Conservation (phyloP, 2,329 filamentous ascomycete species). For the Ophiobolus disseminans region DNA sequence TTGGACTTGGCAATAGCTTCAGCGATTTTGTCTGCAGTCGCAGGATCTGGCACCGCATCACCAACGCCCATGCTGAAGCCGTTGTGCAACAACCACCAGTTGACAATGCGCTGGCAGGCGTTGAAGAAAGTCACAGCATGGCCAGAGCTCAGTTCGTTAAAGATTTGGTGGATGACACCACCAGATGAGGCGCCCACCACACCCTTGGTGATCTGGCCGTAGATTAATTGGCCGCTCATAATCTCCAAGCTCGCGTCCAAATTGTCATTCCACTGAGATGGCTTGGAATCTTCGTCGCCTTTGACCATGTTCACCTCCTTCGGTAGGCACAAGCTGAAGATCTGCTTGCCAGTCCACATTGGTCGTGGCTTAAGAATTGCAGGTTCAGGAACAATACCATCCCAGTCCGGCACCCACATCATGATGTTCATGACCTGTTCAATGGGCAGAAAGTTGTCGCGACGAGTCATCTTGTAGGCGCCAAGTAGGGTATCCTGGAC, state of each 20-base stretch:
- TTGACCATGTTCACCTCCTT: slow-evolving; percentile 74
- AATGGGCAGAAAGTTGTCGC: slow-evolving; percentile 88
- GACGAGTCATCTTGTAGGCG: slow-evolving; percentile 93
- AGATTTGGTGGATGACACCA: slow-evolving; percentile 94
- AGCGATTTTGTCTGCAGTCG: slow-evolving; percentile 85
- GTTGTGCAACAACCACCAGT: slow-evolving; percentile 96
- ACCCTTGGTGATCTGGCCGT: slow-evolving; percentile 91
- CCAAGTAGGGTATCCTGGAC: slow-evolving; percentile 97
- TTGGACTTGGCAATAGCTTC: slow-evolving; percentile 83
- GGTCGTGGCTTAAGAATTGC: slow-evolving; percentile 93
- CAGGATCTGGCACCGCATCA: slow-evolving; percentile 90
- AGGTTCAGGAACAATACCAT: slow-evolving; percentile 89
- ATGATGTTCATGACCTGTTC: slow-evolving; percentile 96
- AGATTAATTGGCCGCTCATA: slow-evolving; percentile 86
- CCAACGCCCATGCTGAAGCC: slow-evolving; percentile 98
- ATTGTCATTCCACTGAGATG: slow-evolving; percentile 63
- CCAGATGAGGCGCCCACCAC: slow-evolving; percentile 87
- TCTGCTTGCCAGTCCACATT: slow-evolving; percentile 97
- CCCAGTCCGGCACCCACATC: slow-evolving; percentile 97
- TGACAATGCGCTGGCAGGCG: slow-evolving; percentile 90
- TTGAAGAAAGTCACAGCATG: slow-evolving; percentile 95
- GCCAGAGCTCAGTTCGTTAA: slow-evolving; percentile 88
- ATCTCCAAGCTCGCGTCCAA: slow-evolving; percentile 83
- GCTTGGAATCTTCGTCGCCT: slow-evolving; percentile 67
- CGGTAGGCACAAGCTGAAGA: slow-evolving; percentile 92